Evolutionary conservation across 371 early-diverging fungal species (phyloP).

Genomic region (Blakeslea trispora): DNA sequence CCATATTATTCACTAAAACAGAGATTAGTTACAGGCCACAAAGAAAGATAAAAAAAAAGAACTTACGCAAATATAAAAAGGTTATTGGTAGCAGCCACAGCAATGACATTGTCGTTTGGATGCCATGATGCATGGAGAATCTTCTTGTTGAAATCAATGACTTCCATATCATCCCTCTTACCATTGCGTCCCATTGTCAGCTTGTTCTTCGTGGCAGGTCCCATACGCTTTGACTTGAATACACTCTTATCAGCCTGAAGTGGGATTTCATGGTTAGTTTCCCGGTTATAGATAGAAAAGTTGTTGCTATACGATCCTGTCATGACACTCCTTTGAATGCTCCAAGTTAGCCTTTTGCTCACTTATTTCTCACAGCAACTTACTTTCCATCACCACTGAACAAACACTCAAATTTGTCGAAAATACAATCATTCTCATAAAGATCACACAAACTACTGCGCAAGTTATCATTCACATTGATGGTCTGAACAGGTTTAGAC

Average conservation of each 20-base stretch:
- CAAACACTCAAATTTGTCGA: constrained; percentile 98
- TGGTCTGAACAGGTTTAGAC: constrained; percentile 87
- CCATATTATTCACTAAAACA: no score
- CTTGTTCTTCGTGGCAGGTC: constrained; percentile 51
- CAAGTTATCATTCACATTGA: constrained; percentile 94
- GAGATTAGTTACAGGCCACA: no score
- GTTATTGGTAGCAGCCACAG: constrained; percentile 97
- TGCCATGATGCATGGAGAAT: constrained; percentile 98
- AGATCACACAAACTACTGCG: constrained; percentile 94
- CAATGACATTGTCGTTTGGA: constrained; percentile 94
- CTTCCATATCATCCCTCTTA: constrained; percentile 73
- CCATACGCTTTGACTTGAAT: constrained; percentile 90
- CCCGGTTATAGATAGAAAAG: constrained; percentile 87
- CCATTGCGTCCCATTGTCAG: constrained; percentile 58
- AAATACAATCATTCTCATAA: constrained; percentile 99
- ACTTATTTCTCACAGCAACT: no score
- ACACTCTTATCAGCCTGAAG: constrained; percentile 97
- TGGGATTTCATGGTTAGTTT: constrained; percentile 76
- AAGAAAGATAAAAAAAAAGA: no score
- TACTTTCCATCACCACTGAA: constrained; percentile 90
- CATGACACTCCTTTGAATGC: constrained; percentile 65
- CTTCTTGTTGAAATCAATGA: constrained; percentile 92
- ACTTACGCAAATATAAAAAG: constrained; percentile 89
- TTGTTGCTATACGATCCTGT: constrained; percentile 98
- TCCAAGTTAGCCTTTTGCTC: no score